Conservation (phyloP, 1,284 basidiomycete genomes). For the Fereydounia khargensis region DNA sequence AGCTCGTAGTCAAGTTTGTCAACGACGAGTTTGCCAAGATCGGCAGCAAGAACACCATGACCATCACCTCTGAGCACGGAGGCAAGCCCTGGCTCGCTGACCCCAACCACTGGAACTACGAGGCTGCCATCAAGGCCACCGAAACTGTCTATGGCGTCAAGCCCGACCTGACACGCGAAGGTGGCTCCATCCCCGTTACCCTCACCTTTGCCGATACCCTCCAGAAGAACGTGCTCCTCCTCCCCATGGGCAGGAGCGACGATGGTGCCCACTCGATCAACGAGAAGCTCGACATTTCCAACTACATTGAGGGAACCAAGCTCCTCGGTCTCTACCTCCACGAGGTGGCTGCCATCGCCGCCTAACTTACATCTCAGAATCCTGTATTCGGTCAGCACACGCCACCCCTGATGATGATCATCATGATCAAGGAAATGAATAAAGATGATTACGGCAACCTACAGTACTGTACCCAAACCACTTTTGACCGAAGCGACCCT, state of each 20-base stretch:
- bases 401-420: too few relatives aligned
- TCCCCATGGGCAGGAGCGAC: constrained; percentile 74
- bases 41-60: constrained; percentile 54
- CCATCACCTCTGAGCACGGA: constrained; percentile 41
- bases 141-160: constrained; percentile 75
- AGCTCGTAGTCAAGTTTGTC: constrained; percentile 49
- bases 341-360: constrained; percentile 64
- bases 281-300: constrained; percentile 89
- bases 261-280: constrained; percentile 93
- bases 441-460: too few relatives aligned
- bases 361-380: too few relatives aligned
- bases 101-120: constrained; percentile 83
- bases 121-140: constrained; percentile 82
- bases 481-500: too few relatives aligned
- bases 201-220: constrained; percentile 81
- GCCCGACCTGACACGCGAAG: constrained; percentile 88
- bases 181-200: constrained; percentile 93
- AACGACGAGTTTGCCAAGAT: constrained; percentile 50
- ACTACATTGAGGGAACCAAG: constrained; percentile 78
- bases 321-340: constrained; percentile 79
- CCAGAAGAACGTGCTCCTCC: constrained; percentile 67
- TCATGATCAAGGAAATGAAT: too few relatives aligned
- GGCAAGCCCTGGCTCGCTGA: constrained; percentile 57
- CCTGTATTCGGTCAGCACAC: too few relatives aligned
- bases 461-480: too few relatives aligned